Conservation (phyloP, 805 yeast species). For the Metschnikowia lachancei region DNA sequence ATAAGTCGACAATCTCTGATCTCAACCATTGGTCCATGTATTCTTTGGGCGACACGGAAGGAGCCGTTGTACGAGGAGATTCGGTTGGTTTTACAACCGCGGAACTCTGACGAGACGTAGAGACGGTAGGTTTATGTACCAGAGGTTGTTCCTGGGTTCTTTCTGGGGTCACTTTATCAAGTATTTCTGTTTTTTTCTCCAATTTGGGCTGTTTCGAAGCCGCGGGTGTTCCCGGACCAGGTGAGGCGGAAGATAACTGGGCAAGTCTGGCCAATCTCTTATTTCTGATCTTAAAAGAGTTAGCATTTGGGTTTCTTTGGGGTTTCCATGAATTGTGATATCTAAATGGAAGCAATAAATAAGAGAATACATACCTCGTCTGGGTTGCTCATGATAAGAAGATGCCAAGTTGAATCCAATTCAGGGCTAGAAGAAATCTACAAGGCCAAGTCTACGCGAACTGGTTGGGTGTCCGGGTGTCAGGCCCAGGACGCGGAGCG, state of each 20-base stretch:
- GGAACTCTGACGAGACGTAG: not conserved
- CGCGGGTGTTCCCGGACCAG: constrained; percentile 3
- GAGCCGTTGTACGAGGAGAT: not conserved
- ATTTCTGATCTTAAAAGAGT: constrained; percentile 40
- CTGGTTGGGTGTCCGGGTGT: not conserved
- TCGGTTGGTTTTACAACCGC: not conserved
- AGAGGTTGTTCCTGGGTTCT: not conserved
- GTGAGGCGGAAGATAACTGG: constrained; percentile 11
- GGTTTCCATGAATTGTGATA: not conserved
- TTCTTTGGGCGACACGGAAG: constrained; percentile 15
- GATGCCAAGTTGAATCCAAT: not conserved
- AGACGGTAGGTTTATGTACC: not conserved
- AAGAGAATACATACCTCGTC: constrained; percentile 20
- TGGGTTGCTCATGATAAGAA: constrained; percentile 16
- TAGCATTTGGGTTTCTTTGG: not conserved
- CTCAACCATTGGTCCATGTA: constrained; percentile 42
- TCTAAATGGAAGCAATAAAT: not conserved
- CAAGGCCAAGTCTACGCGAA: no score
- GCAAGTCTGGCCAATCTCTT: constrained; percentile 53
- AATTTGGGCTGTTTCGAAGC: constrained; percentile 6
- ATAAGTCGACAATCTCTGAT: constrained; percentile 34
- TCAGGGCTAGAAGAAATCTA: not conserved
- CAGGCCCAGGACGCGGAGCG: not conserved
- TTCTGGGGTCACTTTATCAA: not conserved
- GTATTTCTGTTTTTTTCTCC: not conserved